Evolutionary conservation across 768 basidiomycete genomes (phyloP).

Genomic region (Candolleomyces aberdarensis): DNA sequence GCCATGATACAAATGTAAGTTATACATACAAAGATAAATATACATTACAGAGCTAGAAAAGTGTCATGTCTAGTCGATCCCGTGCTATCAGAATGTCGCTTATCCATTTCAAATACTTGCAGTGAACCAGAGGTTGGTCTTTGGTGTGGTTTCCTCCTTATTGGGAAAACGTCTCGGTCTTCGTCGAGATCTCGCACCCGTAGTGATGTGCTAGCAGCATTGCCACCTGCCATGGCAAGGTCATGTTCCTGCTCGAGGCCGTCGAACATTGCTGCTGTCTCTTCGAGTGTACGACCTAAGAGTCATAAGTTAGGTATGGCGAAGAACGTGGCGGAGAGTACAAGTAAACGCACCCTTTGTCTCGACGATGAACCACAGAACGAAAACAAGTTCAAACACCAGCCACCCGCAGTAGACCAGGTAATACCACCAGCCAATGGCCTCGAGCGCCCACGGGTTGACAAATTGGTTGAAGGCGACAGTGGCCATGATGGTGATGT

Average conservation of each 20-base stretch:
- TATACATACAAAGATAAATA: neutral
- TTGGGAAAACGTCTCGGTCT: conserved; percentile 2
- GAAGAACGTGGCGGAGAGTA: neutral
- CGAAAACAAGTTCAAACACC: conserved; percentile 55
- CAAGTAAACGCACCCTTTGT: conserved; percentile 46
- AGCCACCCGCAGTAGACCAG: conserved; percentile 66
- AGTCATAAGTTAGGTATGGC: conserved; percentile 1
- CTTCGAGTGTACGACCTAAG: conserved; percentile 62
- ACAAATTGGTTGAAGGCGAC: conserved; percentile 79
- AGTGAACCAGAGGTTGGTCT: conserved; percentile 1
- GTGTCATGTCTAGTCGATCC: conserved; percentile 5
- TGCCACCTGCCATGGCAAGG: conserved; percentile 44
- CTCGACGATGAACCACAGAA: conserved; percentile 54
- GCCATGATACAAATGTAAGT: neutral
- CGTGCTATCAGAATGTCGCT: conserved; percentile 8
- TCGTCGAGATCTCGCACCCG: conserved; percentile 10
- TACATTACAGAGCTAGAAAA: conserved; percentile 5
- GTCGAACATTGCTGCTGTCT: conserved; percentile 71
- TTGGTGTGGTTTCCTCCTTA: conserved; percentile 2
- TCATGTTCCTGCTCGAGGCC: conserved; percentile 48
- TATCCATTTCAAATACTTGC: conserved; percentile 8
- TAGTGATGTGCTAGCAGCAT: conserved; percentile 40
- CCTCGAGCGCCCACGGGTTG: conserved; percentile 69
- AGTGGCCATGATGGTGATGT: conserved; percentile 58
- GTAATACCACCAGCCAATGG: conserved; percentile 59